Base-by-base conservation (phyloP, 176 grass and related monocot species). In the Saccharum spontaneum region DNA sequence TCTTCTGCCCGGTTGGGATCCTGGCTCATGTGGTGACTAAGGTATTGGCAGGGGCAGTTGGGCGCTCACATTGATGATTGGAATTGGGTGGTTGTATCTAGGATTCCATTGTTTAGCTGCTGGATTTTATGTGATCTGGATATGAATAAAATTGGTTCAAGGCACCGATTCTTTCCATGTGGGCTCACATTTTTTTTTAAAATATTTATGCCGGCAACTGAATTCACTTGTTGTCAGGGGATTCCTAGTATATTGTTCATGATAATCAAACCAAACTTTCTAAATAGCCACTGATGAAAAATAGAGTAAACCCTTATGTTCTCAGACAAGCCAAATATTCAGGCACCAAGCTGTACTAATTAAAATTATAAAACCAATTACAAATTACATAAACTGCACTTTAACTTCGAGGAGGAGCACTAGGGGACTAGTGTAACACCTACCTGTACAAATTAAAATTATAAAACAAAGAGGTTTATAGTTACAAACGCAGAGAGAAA, bases 1-100 rank as follows among this genome's bases (percentile, higher is more conserved):
- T 99, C 10, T 99, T 97, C 87, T 99, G 97, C 76, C 97, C 94
- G 17, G 71, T 97, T 14, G 97, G 97, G 44, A 94, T 99, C 24
- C 69, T 87, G 15, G 43, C 84, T 70, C 94, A 99, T 79, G 88
- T 70, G 26, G 23, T 94, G 10, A 99, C 97, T 0, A 97, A 97
- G 84, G 76, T 88, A 76, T 38, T 99, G 45, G 15, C 72, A 0
- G 69, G 90, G 49, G 38, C 82, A 11, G 76, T 49, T 15, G 90
- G 77, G 72, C 78, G 79, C 33, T 82, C 88, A 26, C 93, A 92
- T 39, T 90, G 86, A 94, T 74, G 10, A 79, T 59, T 7, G 79
- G 44, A 20, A 52, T 81, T 69, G 31, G 22, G 49, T 70, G 45
- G 36, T 79, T 87, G 20, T 55, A 36, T 45, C 52, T 84, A 87